These are phyloP conservation scores for Chrysochromulina parva DNA, from an alignment of 78 protist species.

Conservation along the genomic window DNA sequence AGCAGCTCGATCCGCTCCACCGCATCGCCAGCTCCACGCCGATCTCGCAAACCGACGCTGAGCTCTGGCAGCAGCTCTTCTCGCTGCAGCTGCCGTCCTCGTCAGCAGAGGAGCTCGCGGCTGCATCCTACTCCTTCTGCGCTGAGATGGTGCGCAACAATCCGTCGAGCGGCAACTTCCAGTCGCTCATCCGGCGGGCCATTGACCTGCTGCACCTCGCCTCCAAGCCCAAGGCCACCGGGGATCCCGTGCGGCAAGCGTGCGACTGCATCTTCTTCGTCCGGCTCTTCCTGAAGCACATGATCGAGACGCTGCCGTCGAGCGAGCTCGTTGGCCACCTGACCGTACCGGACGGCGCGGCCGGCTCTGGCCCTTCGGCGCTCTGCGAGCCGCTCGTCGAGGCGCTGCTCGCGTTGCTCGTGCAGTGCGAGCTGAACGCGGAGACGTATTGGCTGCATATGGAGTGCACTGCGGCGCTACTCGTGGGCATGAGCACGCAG, in stretches of 20 bases:
- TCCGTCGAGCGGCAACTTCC: neutral
- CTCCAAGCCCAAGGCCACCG: too few species aligned
- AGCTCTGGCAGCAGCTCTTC: neutral
- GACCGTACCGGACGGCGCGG: neutral
- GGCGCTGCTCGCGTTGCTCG: neutral
- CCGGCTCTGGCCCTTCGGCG: neutral
- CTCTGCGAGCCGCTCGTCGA: neutral
- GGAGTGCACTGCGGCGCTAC: neutral
- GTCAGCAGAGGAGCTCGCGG: neutral
- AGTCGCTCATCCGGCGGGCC: neutral
- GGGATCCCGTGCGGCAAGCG: neutral
- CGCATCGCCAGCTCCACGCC: neutral
- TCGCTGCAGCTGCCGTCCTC: neutral
- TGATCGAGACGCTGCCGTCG: neutral
- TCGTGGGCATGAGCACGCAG: neutral
- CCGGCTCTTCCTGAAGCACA: neutral
- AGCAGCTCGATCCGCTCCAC: neutral
- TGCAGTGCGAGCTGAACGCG: neutral
- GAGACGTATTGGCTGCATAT: neutral
- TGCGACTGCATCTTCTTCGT: neutral
- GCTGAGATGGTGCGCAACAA: neutral
- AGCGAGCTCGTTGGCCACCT: neutral
- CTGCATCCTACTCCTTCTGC: neutral
- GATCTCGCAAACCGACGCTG: neutral
- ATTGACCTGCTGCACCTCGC: too few species aligned